Evolutionary conservation across 805 yeast genomes (phyloP).

Genomic region (Kuraishia cidri): DNA sequence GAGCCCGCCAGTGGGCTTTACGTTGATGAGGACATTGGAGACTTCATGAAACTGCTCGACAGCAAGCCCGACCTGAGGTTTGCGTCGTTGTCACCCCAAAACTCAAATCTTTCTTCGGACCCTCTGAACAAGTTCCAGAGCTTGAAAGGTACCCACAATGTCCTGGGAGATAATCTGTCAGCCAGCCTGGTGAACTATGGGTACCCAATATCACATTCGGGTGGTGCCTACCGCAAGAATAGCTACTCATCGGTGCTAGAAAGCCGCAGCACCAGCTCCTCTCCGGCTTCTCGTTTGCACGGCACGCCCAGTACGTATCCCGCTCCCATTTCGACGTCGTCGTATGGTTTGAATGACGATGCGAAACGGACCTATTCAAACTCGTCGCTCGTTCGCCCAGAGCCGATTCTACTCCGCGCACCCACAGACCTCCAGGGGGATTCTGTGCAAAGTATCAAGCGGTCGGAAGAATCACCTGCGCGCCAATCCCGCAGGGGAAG

Average conservation of each 20-base stretch:
- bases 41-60: conserved; percentile 23
- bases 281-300: background rate
- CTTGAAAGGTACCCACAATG: conserved; percentile 7
- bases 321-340: background rate
- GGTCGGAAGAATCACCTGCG: too few relatives aligned
- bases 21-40: conserved; percentile 12
- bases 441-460: too few relatives aligned
- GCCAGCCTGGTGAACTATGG: conserved; percentile 4
- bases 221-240: background rate
- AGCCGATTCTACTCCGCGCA: too few relatives aligned
- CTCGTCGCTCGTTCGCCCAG: background rate
- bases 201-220: background rate
- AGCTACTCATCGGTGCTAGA: background rate
- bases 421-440: too few relatives aligned
- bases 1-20: conserved; percentile 17
- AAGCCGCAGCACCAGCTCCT: too few relatives aligned
- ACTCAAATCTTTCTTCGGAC: conserved; percentile 13
- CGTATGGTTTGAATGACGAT: too few relatives aligned
- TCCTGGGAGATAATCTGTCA: conserved; percentile 8
- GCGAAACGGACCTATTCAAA: too few relatives aligned
- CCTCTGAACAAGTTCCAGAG: conserved; percentile 7
- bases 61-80: conserved; percentile 25
- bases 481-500: too few relatives aligned
- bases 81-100: too few relatives aligned
- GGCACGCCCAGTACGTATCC: background rate